Percentiles rank a stretch among this genome's conserved stretches.
phyloP scores from a whole-genome alignment of 2,329 filamentous ascomycete species.

The Anthostomella pinea region DNA sequence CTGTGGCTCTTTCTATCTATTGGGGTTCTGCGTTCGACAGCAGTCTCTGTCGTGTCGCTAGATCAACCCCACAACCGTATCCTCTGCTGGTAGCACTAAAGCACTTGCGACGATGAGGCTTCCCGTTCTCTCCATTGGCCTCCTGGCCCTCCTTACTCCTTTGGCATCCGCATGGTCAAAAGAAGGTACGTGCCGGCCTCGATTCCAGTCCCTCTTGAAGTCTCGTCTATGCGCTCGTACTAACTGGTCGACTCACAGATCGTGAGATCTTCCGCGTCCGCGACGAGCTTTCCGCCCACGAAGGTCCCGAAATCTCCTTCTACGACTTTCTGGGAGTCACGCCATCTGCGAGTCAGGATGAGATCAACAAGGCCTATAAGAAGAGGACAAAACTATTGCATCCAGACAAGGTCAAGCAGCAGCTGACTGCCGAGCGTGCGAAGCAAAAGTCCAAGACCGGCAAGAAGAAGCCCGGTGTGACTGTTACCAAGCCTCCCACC shows the following conservation, averaged over 20 bases:
- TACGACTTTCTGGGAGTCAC: slow-evolving; percentile 88
- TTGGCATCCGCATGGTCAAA: slow-evolving; percentile 78
- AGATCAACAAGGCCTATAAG: slow-evolving; percentile 92
- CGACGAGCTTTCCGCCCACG: slow-evolving; percentile 75
- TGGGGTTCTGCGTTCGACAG: too few species aligned
- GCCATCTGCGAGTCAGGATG: slow-evolving; percentile 72
- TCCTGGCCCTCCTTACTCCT: slow-evolving; percentile 65
- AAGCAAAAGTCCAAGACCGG: slow-evolving; percentile 52
- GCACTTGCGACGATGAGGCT: slow-evolving; percentile 71
- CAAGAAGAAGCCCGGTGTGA: slow-evolving; percentile 57
- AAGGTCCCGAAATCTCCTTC: slow-evolving; percentile 80
- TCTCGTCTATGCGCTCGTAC: slow-evolving; percentile 1
- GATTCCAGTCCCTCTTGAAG: neutral
- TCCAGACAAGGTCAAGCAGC: slow-evolving; percentile 91
- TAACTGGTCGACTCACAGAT: slow-evolving; percentile 51
- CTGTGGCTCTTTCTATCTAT: too few species aligned
- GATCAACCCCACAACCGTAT: too few species aligned
- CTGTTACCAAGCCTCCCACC: slow-evolving; percentile 68
- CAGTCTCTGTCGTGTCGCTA: too few species aligned
- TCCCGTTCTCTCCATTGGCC: slow-evolving; percentile 62
- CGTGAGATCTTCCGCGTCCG: slow-evolving; percentile 96
- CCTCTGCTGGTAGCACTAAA: too few species aligned
- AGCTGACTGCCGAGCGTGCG: slow-evolving; percentile 69
- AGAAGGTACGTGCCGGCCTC: slow-evolving; percentile 59
- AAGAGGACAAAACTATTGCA: slow-evolving; percentile 81